Percentiles rank a stretch among this genome's conserved stretches.
Conservation (phyloP, 2,329 filamentous ascomycete genomes). For the Pochonia chlamydosporia region DNA sequence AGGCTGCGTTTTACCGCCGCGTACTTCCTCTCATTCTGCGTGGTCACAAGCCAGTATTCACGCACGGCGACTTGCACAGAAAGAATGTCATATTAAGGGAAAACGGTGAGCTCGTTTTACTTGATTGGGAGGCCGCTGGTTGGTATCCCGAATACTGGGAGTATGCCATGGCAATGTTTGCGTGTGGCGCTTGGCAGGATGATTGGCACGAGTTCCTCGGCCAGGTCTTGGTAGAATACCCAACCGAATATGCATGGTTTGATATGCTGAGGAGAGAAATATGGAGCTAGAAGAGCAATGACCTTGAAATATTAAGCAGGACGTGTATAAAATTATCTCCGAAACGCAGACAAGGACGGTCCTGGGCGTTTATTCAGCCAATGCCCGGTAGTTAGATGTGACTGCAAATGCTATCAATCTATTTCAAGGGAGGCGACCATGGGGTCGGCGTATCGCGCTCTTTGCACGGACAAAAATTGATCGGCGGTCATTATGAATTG, state of each 20-base stretch:
- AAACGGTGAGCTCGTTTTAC: not conserved
- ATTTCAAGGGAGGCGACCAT: too few species aligned
- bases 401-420: too few species aligned
- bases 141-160: slow-evolving; percentile 20
- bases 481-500: too few species aligned
- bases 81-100: not conserved
- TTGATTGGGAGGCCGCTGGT: slow-evolving; percentile 14
- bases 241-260: not conserved
- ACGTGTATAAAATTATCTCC: too few species aligned
- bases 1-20: slow-evolving; percentile 2
- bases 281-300: too few species aligned
- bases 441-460: too few species aligned
- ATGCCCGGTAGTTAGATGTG: too few species aligned
- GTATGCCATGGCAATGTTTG: slow-evolving; percentile 11
- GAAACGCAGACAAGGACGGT: too few species aligned
- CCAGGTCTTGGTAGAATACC: not conserved
- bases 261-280: slow-evolving; percentile 3
- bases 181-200: not conserved
- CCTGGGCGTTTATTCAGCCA: too few species aligned
- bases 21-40: not conserved
- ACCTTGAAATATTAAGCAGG: too few species aligned
- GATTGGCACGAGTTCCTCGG: not conserved
- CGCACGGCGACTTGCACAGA: not conserved
- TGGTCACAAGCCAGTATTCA: not conserved
- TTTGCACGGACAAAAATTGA: too few species aligned